A percentile compares a stretch with the other conserved stretches of the same genome.
Conservation (phyloP, 768 basidiomycete species). For the Trametes elegans region DNA sequence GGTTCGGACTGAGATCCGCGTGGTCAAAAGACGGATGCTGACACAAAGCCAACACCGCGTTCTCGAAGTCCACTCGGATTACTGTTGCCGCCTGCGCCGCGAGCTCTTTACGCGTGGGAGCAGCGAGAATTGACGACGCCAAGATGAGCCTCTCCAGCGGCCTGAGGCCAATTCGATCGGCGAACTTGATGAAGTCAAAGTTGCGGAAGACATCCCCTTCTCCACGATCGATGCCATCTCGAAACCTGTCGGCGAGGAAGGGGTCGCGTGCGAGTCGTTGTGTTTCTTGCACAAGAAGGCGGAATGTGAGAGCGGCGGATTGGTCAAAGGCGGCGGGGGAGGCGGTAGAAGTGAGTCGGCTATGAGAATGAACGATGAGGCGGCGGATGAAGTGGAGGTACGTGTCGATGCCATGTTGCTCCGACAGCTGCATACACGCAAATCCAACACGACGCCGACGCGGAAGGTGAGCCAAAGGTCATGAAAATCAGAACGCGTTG, state of each 20-base stretch:
- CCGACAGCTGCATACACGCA: conserved; percentile 66
- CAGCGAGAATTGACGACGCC: conserved; percentile 68
- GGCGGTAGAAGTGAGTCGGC: conserved; percentile 57
- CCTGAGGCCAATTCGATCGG: conserved; percentile 76
- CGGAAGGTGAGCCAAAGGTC: neutral
- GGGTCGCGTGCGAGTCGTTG: conserved; percentile 90
- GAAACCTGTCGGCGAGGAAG: conserved; percentile 84
- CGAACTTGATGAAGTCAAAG: conserved; percentile 82
- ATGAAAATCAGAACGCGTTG: neutral
- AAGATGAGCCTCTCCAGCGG: conserved; percentile 80
- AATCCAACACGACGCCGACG: neutral
- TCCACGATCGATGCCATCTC: conserved; percentile 85
- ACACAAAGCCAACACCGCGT: conserved; percentile 69
- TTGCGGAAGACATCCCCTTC: conserved; percentile 81
- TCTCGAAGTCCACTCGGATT: conserved; percentile 77
- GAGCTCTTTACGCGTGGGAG: conserved; percentile 60
- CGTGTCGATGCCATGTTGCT: conserved; percentile 95
- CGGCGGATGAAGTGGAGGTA: conserved; percentile 97
- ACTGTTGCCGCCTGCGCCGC: conserved; percentile 58
- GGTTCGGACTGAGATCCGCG: conserved; percentile 70
- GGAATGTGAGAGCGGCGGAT: conserved; percentile 78
- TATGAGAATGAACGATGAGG: conserved; percentile 85
- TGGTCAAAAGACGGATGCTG: conserved; percentile 82
- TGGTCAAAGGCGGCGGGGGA: conserved; percentile 68
- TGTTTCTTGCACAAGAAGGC: conserved; percentile 83